These are phyloP conservation scores for Corymbia calophylla DNA, from an alignment of 441 rosid genomes.

Conservation along the genomic window DNA sequence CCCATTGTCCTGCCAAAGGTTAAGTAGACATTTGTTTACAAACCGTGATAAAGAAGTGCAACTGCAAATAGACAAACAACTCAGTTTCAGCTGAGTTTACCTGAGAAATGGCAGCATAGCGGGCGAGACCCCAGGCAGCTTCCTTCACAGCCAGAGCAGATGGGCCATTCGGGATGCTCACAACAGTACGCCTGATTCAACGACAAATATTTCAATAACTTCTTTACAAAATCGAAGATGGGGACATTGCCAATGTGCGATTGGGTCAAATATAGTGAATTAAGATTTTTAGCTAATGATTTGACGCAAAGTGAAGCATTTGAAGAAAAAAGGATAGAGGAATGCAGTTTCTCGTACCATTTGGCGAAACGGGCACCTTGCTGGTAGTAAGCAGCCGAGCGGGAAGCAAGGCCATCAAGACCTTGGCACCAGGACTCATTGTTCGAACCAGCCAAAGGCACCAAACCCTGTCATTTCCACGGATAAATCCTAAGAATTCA, in stretches of 20 bases:
- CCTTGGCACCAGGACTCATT: constrained; percentile 98
- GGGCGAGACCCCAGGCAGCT: constrained; percentile 16
- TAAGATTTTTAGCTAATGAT: background rate
- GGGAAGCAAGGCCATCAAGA: constrained; percentile 87
- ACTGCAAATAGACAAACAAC: background rate
- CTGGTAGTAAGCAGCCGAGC: constrained; percentile 88
- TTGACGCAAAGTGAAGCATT: background rate
- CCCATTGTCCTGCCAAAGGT: constrained; percentile 59
- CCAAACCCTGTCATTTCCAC: constrained; percentile 65
- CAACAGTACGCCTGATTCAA: constrained; percentile 7
- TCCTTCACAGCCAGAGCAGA: constrained; percentile 13
- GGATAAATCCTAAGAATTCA: background rate
- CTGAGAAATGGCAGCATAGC: constrained; percentile 36
- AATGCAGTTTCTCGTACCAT: constrained; percentile 35
- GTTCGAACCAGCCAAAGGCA: constrained; percentile 76
- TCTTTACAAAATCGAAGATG: background rate
- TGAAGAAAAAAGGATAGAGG: background rate
- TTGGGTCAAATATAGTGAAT: background rate
- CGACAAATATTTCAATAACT: background rate
- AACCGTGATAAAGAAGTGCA: background rate
- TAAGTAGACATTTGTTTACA: background rate
- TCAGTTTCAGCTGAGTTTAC: constrained; percentile 11
- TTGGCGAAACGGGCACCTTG: constrained; percentile 98
- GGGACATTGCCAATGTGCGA: background rate
- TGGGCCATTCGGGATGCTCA: constrained; percentile 9